Evolutionary conservation across 1,284 basidiomycete genomes (phyloP), one percentile per base, ranked within the genome.

Genomic region (Cutaneotrichosporon cyanovorans): DNA sequence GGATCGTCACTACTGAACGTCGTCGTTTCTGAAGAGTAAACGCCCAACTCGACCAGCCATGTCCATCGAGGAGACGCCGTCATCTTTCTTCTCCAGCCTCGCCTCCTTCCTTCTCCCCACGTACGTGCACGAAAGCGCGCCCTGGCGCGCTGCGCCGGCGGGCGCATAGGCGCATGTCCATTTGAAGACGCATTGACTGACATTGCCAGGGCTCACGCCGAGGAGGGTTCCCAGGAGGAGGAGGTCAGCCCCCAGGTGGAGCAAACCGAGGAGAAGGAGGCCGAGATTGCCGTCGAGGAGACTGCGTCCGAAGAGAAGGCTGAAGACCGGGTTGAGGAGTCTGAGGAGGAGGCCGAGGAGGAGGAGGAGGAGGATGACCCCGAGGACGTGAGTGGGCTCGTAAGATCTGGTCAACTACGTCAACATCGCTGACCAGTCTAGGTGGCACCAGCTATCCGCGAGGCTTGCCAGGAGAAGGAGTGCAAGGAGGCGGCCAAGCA

Each of bases 401-500:
- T 15, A 34, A 34, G 32, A 12, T 34, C 14, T 6, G 9, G 32
- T 34, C 32, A n/a, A n/a, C n/a, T n/a, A n/a, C n/a, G n/a, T n/a
- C 25, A 28, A 28, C 25, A 28, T 28, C 40, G n/a, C n/a, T n/a
- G n/a, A n/a, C n/a, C n/a, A n/a, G n/a, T n/a, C n/a, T n/a, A 47
- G 47, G 28, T 42, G 23, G 78, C 83, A 30, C 86, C 85, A 20
- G 69, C 66, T 40, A 75, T 90, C 53, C 79, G 82, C 45, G 83
- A 85, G 47, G 85, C 85, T 57, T 91, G 87, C 73, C 77, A 83
- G 64, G 67, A 79, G 56, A 70, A 78, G 18, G 80, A 83, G 59
- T 93, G 90, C 63, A 78, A 77, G 41, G 73, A 80, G 37, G 72
- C 83, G 53, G 77, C 82, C 37, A 81, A 86, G 69, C 90, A 95